These are phyloP conservation scores for Trypanosoma rangeli DNA, from an alignment of 208 protist species.

Conservation along the genomic window DNA sequence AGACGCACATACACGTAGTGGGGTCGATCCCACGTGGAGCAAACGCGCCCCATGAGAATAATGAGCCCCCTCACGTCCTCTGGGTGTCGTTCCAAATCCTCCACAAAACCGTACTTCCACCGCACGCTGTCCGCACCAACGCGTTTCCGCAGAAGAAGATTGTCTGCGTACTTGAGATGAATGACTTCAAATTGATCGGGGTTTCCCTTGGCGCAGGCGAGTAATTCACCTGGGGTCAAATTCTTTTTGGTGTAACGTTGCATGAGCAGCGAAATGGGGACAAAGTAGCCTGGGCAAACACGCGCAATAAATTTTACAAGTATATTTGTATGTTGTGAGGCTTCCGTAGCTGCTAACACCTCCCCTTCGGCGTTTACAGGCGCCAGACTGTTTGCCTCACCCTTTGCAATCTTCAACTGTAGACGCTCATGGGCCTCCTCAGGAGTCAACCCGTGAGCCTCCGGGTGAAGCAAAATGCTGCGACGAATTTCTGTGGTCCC, in stretches of 20 bases:
- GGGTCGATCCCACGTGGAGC: conserved; percentile 70
- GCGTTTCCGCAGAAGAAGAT: conserved; percentile 58
- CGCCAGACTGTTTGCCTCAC: conserved; percentile 64
- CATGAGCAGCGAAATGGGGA: conserved; percentile 53
- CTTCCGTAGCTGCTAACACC: conserved; percentile 23
- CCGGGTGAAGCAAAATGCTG: conserved; percentile 74
- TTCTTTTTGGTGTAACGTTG: conserved; percentile 88
- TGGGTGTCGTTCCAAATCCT: conserved; percentile 66
- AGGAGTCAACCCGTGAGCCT: conserved; percentile 66
- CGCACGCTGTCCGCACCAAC: conserved; percentile 66
- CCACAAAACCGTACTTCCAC: conserved; percentile 60
- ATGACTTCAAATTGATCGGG: conserved; percentile 70
- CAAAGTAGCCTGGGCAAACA: conserved; percentile 80
- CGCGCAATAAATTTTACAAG: conserved; percentile 65
- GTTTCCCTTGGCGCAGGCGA: conserved; percentile 31
- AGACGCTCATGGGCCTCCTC: conserved; percentile 61
- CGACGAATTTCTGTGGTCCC: conserved; percentile 75
- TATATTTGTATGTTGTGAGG: conserved; percentile 20
- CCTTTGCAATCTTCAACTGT: conserved; percentile 53
- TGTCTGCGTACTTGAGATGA: conserved; percentile 42
- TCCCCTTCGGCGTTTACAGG: conserved; percentile 39
- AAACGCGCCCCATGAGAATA: conserved; percentile 52
- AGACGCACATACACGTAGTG: conserved; percentile 85
- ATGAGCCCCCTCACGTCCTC: conserved; percentile 67
- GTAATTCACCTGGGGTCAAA: conserved; percentile 42